Percentiles rank a stretch among this genome's conserved stretches.
phyloP scores from a whole-genome alignment of 345 rosid genomes.

The Schrenkiella parvula region DNA sequence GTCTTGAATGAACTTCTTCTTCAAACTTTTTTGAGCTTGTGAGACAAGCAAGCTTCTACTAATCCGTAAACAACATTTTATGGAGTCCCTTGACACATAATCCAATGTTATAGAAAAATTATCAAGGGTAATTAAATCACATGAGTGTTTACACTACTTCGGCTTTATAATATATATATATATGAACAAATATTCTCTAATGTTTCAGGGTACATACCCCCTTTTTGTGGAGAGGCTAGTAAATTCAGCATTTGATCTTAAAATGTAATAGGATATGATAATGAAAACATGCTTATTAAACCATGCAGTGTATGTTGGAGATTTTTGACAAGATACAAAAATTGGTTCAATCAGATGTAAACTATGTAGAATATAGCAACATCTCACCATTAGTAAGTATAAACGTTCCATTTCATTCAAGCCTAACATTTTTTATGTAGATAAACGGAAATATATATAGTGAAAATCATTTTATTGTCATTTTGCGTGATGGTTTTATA shows the following conservation, averaged over 20 bases:
- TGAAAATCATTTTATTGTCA: background rate
- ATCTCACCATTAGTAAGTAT: background rate
- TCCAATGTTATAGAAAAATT: background rate
- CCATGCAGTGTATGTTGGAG: background rate
- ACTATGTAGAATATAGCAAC: background rate
- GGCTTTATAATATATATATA: background rate
- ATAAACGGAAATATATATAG: background rate
- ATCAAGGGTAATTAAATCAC: background rate
- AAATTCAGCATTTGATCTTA: background rate
- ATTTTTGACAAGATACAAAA: background rate
- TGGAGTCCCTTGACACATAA: background rate
- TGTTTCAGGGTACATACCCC: background rate
- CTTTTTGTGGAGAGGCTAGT: background rate
- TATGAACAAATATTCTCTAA: background rate
- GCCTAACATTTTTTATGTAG: background rate
- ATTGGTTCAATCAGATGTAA: background rate
- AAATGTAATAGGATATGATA: background rate
- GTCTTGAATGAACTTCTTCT: background rate
- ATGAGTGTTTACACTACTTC: background rate
- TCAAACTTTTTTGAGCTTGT: background rate
- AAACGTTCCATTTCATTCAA: background rate
- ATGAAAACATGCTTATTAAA: background rate
- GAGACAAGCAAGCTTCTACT: background rate
- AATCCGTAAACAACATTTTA: background rate
- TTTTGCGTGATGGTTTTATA: background rate